phyloP scores from a whole-genome alignment of 345 rosid genomes.

The Trapa incisa region DNA sequence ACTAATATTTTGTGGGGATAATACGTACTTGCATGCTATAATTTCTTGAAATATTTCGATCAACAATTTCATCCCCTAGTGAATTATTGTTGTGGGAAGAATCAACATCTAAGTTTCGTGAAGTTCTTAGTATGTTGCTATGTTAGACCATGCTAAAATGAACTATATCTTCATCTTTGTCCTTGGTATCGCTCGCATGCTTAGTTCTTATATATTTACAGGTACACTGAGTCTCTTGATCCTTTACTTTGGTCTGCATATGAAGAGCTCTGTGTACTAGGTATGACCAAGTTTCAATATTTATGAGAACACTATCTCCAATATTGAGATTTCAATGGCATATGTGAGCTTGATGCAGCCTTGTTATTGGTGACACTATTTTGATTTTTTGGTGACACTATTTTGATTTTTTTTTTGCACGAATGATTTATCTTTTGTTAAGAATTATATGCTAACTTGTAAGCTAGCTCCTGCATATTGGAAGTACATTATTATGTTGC shows the following conservation, averaged over 20 bases:
- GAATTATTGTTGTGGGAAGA: neutral
- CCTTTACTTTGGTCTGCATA: slow-evolving; percentile 94
- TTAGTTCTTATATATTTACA: slow-evolving; percentile 10
- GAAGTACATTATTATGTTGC: neutral
- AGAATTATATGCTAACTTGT: neutral
- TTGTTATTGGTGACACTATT: neutral
- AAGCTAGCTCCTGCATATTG: neutral
- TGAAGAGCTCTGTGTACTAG: slow-evolving; percentile 84
- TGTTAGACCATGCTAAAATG: neutral
- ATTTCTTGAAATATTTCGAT: neutral
- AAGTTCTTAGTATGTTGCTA: neutral
- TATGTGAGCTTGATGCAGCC: neutral
- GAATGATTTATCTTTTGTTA: neutral
- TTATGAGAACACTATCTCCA: neutral
- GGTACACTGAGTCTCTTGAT: slow-evolving; percentile 89
- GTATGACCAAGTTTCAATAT: slow-evolving; percentile 21
- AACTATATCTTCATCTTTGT: neutral
- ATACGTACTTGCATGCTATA: neutral
- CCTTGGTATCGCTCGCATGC: neutral
- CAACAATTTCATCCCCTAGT: neutral
- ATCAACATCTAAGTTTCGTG: neutral
- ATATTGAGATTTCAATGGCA: neutral
- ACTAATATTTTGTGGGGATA: neutral
- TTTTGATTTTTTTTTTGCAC: neutral
- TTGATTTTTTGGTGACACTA: too few species aligned